Base-by-base conservation (phyloP, 257 asterid genomes). In the Nicotiana sylvestris region DNA sequence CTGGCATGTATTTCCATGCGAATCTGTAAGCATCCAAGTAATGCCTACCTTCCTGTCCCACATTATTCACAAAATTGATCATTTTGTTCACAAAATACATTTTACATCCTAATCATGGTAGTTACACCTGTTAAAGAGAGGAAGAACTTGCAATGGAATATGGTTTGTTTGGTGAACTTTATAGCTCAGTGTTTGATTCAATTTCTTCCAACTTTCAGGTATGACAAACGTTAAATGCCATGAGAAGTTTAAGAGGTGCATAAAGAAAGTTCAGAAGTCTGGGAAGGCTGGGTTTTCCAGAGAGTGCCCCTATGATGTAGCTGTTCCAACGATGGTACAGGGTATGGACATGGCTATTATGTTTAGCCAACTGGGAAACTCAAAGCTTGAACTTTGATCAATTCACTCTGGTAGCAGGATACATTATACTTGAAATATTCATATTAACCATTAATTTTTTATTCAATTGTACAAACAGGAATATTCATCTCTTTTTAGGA, bases 321-420 rank as follows among this genome's bases (percentile, higher is more conserved):
- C 93, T 16, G 93, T 95, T 82, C 97, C 98, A 72, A 94, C 98
- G 81, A 92, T 95, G 99, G 69, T 77, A 18, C 93, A 91, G 76
- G 97, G 99, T 51, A 95, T 95, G 99, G 96, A 94, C 85, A 86
- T 91, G 90, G 97, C 97, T 9, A 94, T 95, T 83, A 46, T 94
- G 85, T 87, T 94, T 68, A 94, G 98, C 79, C 96, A 91, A 85
- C 87, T 93, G 43, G 95, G 95, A 17, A 77, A 84, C 88, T 83
- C 91, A 15, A 90, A 84, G 83, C 66, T 76, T 61, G 97, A 93
- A 82, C 93, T 95, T 81, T 95, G 86, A 87, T 77, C 49, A 29
- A 12, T 72, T 72, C 79, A 46, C 39, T 49, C 39, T 46, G 60
- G 37, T 43, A 21, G 12, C 3, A 25, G 35, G 60, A 70, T 11